Evolutionary conservation across 2,329 filamentous ascomycete genomes (phyloP).

Genomic region (Tolypocladium capitatum): DNA sequence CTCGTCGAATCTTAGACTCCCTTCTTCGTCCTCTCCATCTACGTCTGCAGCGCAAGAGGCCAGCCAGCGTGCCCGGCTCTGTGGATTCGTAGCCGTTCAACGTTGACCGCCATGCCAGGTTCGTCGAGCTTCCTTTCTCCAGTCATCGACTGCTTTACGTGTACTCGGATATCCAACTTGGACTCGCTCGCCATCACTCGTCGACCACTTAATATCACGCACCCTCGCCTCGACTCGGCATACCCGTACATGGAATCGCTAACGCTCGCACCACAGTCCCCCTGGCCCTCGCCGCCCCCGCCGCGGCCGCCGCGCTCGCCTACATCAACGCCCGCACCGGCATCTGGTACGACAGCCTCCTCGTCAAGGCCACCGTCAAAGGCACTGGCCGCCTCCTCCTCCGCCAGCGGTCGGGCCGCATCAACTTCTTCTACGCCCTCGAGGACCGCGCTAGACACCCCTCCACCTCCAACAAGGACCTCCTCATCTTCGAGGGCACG

Average conservation of each 20-base stretch:
- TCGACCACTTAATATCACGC: too few species aligned
- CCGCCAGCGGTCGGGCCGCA: constrained; percentile 41
- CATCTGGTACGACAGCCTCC: constrained; percentile 49
- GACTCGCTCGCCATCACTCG: background rate
- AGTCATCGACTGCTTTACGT: background rate
- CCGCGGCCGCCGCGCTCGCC: constrained; percentile 52
- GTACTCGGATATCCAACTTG: background rate
- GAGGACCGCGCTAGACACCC: constrained; percentile 48
- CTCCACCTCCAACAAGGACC: constrained; percentile 37
- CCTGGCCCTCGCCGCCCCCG: constrained; percentile 41
- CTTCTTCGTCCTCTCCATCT: background rate
- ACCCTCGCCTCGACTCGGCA: background rate
- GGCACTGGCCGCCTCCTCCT: constrained; percentile 27
- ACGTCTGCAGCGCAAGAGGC: background rate
- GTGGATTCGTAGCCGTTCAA: background rate
- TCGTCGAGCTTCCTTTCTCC: background rate
- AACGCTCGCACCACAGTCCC: too few species aligned
- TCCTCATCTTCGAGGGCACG: constrained; percentile 56
- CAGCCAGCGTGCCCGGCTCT: background rate
- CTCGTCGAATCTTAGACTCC: background rate
- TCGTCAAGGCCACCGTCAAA: constrained; percentile 43
- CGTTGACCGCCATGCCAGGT: background rate
- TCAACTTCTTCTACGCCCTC: constrained; percentile 64
- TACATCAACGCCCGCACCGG: constrained; percentile 64
- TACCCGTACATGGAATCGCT: too few species aligned